Evolutionary conservation across 2,329 filamentous ascomycete genomes (phyloP), one percentile per base, ranked within the genome.

Genomic region (Neoscytalidium dimidiatum): DNA sequence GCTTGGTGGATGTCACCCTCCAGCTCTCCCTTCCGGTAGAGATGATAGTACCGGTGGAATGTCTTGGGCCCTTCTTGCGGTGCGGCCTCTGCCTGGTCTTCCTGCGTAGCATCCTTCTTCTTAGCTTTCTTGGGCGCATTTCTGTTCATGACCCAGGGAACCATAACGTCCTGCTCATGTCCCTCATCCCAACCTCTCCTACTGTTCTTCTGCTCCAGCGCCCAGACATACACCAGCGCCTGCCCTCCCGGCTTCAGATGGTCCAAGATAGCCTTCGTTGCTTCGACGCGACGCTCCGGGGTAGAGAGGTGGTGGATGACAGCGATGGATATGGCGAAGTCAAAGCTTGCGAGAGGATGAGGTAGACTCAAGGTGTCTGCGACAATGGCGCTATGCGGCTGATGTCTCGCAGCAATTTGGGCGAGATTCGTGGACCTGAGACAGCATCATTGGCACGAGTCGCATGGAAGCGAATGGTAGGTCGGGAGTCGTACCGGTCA

Each of bases 261-360:
- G 58, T 86, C 84, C 69, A 98, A 80, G 56, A 98, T 86, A 44
- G 86, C 85, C 53, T 81, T 79, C 19, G 98, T 86, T 29, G 91
- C 93, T 68, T 90, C 88, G 38, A 90, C 81, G 57, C 95, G 86
- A 64, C 95, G 85, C 57, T 83, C 84, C 11, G 83, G 82, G 5
- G 94, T 97, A 14, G 92, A 96, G 61, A 98, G 83, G 80, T 99
- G 95, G 80, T 98, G 95, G 33, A 98, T 83, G 11, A 98, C 95
- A 53, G 95, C 95, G 72, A 99, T 94, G 72, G 90, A 95, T 69
- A 98, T 95, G 65, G 88, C 93, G 76, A 98, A 98, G 78, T 98
- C 94, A 74, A 91, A 91, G 72, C 81, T 68, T 69, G 75, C 66
- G 7, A 71, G 66, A 11, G 87, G 90, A 76, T 97, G 94, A 3